Evolutionary conservation across 2,329 filamentous ascomycete genomes (phyloP), one percentile per base, ranked within the genome.

Genomic region (Neofusicoccum umdonicola): DNA sequence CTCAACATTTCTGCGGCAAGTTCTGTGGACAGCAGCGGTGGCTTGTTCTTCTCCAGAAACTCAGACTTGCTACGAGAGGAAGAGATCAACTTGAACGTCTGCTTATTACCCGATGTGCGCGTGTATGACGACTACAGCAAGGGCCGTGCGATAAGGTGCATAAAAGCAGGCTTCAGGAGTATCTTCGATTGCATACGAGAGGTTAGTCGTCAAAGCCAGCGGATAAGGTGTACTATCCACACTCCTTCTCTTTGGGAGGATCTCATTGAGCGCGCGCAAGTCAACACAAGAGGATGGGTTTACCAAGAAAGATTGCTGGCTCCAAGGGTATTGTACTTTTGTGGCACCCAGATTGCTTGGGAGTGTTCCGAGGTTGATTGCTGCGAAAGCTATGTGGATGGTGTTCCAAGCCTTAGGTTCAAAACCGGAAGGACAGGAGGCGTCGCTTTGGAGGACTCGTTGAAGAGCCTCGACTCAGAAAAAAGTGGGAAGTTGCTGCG

Each of bases 201-300:
- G 8, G 27, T 6, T 2, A 15, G 39, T 5, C 52, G 13, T 15
- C 22, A 39, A 7, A 64, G 51, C 8, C 12, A 35, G 8, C 22
- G 61, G 34, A 56, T 37, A 19, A 44, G 51, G 50, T 70, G 68
- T 45, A 57, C 48, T 0, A 5, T 70, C 9, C 61, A 68, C 4
- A 65, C 69, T 15, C 47, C 48, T 2, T 66, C 67, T 3, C 41
- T 63, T 9, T 71, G 69, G 69, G n/a, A 63, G 1, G 51, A 68
- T 1, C 47, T 65, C 1, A 66, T 72, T 3, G 67, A 71, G 3
- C 15, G 63, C 0, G 67, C 65, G 39, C 65, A 69, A 1, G 62
- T 73, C 6, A 71, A 72, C 48, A 42, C 11, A n/a, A 41, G 71
- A n/a, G 71, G 62, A 2, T 73, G 71, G 71, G 69, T 71, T 0